phyloP scores from a whole-genome alignment of 805 yeast genomes.

The Yarrowia bubula region DNA sequence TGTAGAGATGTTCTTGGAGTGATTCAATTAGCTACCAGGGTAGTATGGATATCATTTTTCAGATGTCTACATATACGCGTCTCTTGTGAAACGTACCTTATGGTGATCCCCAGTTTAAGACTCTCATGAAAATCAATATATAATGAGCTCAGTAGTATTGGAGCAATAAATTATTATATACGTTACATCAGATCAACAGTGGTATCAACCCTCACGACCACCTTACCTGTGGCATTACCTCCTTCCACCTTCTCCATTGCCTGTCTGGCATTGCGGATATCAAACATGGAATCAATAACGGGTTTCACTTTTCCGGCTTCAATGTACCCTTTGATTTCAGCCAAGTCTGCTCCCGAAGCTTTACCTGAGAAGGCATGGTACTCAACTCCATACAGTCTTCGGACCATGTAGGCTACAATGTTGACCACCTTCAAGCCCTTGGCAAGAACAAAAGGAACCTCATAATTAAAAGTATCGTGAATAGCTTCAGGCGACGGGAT shows the following conservation, averaged over 20 bases:
- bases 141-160: too few relatives aligned
- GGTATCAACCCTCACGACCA: neutral
- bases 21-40: too few relatives aligned
- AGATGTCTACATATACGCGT: too few relatives aligned
- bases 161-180: too few relatives aligned
- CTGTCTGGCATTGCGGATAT: neutral
- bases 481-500: slow-evolving; percentile 3
- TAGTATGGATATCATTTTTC: too few relatives aligned
- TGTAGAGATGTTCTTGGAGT: too few relatives aligned
- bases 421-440: neutral
- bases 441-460: neutral
- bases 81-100: too few relatives aligned
- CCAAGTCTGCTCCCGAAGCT: neutral
- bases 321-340: neutral
- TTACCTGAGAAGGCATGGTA: neutral
- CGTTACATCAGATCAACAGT: neutral
- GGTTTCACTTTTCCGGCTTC: neutral
- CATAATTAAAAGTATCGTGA: neutral
- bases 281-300: slow-evolving; percentile 3
- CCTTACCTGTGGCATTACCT: neutral
- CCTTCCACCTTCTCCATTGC: slow-evolving; percentile 6
- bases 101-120: too few relatives aligned
- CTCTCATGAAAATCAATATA: too few relatives aligned
- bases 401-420: neutral
- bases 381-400: neutral